Base-by-base conservation (phyloP, 805 yeast genomes). In the Torulaspora gathmanii region DNA sequence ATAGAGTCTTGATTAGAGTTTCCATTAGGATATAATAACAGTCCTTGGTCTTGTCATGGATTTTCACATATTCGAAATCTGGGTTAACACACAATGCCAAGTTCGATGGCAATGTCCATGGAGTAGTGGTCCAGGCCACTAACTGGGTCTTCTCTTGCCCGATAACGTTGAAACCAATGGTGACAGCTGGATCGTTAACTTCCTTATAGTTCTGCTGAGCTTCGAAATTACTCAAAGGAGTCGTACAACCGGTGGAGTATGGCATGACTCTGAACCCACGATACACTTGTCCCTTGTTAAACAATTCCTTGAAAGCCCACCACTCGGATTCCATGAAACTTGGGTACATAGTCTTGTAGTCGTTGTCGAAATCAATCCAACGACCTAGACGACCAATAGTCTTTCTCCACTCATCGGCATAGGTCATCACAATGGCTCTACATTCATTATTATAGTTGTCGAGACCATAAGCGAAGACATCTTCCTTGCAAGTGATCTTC, bases 71-170 rank as follows among this genome's bases (percentile, higher is more conserved):
- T 70, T 89, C 97, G 51, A 88, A 81, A 9, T 80, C 78, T 43
- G 96, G 95, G 71, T 93, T 79, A 36, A 93, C 98, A 62, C 95
- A 90, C 51, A 93, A 77, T 11, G 90, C 91, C 65, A 93, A 70
- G 68, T 93, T 91, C 23, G 96, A 86, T 33, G 99, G 99, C 63
- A 93, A 75, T 40, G 99, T 95, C 99, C 99, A 93, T 42, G 99
- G 99, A 20, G 99, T 93, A 49, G 99, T 93, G 36, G 99, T 93
- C 99, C 99, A 93, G 8, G 98, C 98, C 31, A 93, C 90, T 54
- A 93, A 73, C 54, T 78, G 73, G 43, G 95, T 86, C 60, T 84
- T 80, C 52, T 87, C 89, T 60, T 90, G 95, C 51, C 80, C 86
- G 26, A 77, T 71, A 45, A 86, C 72, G 52, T 86, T 86, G 76